Conservation (phyloP, 768 basidiomycete genomes). For the Coprinopsis sp. region DNA sequence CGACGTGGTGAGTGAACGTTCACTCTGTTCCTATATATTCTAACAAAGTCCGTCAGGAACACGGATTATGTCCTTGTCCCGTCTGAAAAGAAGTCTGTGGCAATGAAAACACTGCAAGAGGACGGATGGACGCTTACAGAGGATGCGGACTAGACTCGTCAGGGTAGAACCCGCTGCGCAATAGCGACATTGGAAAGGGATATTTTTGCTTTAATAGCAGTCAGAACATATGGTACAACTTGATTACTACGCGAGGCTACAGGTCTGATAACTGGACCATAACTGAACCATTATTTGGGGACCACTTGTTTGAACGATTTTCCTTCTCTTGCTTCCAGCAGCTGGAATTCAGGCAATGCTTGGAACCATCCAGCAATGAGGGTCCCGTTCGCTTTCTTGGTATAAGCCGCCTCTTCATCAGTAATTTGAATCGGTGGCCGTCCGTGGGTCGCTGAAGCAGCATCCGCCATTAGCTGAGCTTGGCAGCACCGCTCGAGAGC, state of each 20-base stretch:
- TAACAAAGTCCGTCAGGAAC: constrained; percentile 41
- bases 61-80: constrained; percentile 63
- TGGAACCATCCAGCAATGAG: constrained; percentile 33
- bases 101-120: constrained; percentile 35
- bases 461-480: constrained; percentile 41
- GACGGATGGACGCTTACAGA: too few species aligned
- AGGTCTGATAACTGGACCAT: too few species aligned
- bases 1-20: constrained; percentile 41
- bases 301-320: constrained; percentile 1
- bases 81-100: constrained; percentile 34
- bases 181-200: too few species aligned
- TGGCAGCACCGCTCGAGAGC: constrained; percentile 43
- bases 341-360: constrained; percentile 32
- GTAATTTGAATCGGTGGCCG: constrained; percentile 20
- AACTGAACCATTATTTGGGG: too few species aligned
- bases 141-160: too few species aligned
- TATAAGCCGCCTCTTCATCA: constrained; percentile 23
- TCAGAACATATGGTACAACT: too few species aligned
- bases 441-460: constrained; percentile 30
- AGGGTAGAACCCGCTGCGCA: too few species aligned
- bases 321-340: constrained; percentile 33
- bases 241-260: too few species aligned
- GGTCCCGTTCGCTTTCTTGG: constrained; percentile 21
- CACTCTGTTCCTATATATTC: background rate
- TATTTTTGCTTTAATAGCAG: too few species aligned